Base-by-base conservation (phyloP, 2,329 filamentous ascomycete species). In the Colletotrichum musae region DNA sequence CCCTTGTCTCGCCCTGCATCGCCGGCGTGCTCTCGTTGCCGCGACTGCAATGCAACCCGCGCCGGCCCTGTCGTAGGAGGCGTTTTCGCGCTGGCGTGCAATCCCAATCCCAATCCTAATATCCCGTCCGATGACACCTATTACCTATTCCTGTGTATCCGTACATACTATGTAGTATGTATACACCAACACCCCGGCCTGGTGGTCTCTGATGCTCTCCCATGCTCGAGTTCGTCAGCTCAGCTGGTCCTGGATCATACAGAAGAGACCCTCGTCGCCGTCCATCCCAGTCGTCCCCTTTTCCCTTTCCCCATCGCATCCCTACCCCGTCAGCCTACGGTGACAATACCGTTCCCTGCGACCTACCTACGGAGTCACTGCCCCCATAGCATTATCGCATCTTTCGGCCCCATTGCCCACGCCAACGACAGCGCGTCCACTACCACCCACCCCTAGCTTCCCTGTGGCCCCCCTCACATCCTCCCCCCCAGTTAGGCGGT, bases 211-310 rank as follows among this genome's bases (percentile, higher is more conserved):
- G 13, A 47, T 50, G 12, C 21, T 24, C 45, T n/a, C 18, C 5
- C 21, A 13, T 50, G 47, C 24, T 52, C 50, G 21, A 15, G 50
- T 52, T 12, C 24, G 50, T 52, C 50, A 18, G n/a, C 18, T 61
- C 45, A 52, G 56, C 56, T 61, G 43, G 57, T 56, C 50, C 56
- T 59, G 56, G 66, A 69, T 69, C 60, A 64, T 15, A 13, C 47
- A 50, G 41, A 15, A 48, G 54, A 52, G 41, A 58, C 58, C 53
- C 65, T 58, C 21, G 54, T 57, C 52, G 45, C 47, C 47, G 36
- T 53, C 45, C 43, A 47, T 51, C 28, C 47, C 39, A 13, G 39
- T 39, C 32, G 7, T 10, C 32, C 56, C 48, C 48, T 28, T 26
- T 47, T 13, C 63, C 56, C 48, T 32, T 53, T 41, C 32, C 36